phyloP scores from a whole-genome alignment of 2,329 filamentous ascomycete species.

The Penicillium griseofulvum region DNA sequence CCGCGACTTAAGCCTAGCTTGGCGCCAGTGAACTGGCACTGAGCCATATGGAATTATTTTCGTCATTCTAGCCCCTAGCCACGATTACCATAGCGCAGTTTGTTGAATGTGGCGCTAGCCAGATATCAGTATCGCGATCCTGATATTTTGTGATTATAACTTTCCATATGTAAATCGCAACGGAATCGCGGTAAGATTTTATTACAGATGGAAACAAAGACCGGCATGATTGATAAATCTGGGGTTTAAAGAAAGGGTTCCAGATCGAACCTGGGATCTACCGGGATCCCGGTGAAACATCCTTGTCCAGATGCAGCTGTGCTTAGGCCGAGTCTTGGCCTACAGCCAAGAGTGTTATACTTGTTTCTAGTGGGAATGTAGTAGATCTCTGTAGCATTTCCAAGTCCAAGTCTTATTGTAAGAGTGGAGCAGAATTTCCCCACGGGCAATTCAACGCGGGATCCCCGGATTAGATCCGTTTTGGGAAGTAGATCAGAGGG shows the following conservation, averaged over 20 bases:
- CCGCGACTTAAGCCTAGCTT: background rate
- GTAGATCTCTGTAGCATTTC: conserved; percentile 1
- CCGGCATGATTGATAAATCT: too few species aligned
- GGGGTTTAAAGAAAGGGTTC: background rate
- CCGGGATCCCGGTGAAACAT: background rate
- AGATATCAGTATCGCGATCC: background rate
- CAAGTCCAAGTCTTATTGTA: background rate
- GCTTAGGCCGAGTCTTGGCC: background rate
- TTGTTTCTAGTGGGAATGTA: background rate
- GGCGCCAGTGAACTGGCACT: background rate
- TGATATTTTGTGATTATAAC: background rate
- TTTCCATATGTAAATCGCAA: background rate
- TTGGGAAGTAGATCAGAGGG: conserved; percentile 15
- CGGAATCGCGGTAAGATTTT: too few species aligned
- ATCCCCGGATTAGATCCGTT: conserved; percentile 10
- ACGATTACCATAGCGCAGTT: background rate
- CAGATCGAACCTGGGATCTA: background rate
- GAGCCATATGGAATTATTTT: background rate
- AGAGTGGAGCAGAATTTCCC: conserved; percentile 4
- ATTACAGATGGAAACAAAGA: background rate
- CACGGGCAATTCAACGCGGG: conserved; percentile 9
- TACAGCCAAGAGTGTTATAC: background rate
- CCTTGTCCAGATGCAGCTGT: background rate
- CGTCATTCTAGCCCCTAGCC: background rate
- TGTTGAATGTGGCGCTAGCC: conserved; percentile 3